Percentiles rank a stretch among this genome's conserved stretches.
Conservation (phyloP, 1,284 basidiomycete genomes). For the Ustilago crameri region DNA sequence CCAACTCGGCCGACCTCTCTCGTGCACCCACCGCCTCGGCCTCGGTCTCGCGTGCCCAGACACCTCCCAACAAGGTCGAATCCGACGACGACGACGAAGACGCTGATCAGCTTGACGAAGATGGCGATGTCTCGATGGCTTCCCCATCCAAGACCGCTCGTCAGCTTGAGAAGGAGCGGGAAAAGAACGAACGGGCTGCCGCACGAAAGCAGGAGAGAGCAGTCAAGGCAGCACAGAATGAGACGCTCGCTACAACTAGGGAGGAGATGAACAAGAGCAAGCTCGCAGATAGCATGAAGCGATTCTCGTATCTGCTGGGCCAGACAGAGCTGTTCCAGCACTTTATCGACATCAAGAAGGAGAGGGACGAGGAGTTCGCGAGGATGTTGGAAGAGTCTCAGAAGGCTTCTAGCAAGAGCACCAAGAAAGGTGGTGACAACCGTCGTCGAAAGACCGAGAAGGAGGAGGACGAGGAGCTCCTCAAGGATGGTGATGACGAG, state of each 20-base stretch:
- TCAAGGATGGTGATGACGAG: conserved; percentile 83
- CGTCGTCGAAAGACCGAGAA: conserved; percentile 91
- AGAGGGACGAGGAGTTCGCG: conserved; percentile 93
- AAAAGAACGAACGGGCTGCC: conserved; percentile 51
- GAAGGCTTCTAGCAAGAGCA: conserved; percentile 41
- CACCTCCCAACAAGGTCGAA: conserved; percentile 31
- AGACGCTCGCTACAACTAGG: conserved; percentile 55
- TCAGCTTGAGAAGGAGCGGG: conserved; percentile 59
- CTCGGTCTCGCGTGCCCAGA: conserved; percentile 42
- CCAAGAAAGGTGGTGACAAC: conserved; percentile 68
- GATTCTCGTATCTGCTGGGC: conserved; percentile 65
- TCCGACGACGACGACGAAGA: conserved; percentile 26
- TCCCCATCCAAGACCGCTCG: conserved; percentile 56
- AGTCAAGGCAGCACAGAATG: conserved; percentile 55
- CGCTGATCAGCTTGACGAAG: conserved; percentile 39
- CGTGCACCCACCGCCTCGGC: conserved; percentile 52
- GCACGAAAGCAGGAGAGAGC: conserved; percentile 45
- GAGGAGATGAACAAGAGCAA: conserved; percentile 60
- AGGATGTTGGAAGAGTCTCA: conserved; percentile 77
- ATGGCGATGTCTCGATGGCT: conserved; percentile 28
- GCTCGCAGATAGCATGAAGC: conserved; percentile 65
- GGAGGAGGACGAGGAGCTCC: conserved; percentile 80
- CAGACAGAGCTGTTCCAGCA: conserved; percentile 68
- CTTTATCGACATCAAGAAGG: conserved; percentile 71
- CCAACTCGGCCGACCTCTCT: conserved; percentile 51